Evolutionary conservation across 257 asterid genomes (phyloP), one percentile per base, ranked within the genome.

Genomic region (Gynochthodes officinalis): DNA sequence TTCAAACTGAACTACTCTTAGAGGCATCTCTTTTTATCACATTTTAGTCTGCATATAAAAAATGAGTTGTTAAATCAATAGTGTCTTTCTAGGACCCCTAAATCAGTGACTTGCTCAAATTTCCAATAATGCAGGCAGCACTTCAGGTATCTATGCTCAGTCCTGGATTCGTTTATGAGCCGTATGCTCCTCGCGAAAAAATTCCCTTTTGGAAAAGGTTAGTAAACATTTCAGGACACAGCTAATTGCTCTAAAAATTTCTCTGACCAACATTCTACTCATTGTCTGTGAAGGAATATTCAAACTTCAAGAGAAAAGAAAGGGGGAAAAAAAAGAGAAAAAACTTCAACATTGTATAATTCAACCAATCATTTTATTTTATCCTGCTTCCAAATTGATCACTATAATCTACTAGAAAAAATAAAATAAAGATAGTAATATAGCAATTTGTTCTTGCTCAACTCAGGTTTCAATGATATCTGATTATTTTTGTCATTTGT

Each of bases 151-250:
- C 97, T 57, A 74, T 88, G 85, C 69, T 79, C 64, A 93, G 96
- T 76, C 96, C 97, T 77, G 98, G 98, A 70, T 72, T 90, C 68
- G 79, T 93, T 7, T 83, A 79, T 49, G 98, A 93, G 79, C 98
- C 97, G 69, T 93, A 93, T 86, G 79, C 92, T 54, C 79, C 84
- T 61, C 87, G 88, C 52, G 96, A 88, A 52, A 82, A 85, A 52
- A 78, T 89, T 66, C 73, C 97, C 25, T 90, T 93, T 73, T 89
- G 77, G 91, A 73, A 63, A 75, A 87, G 98, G 98, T 90, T 72
- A 73, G 91, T 60, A 61, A 75, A 48, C 46, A 63, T 53, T 54
- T 67, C 28, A 42, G 16, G 25, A 25, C 15, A 7, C 13, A 63
- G 28, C 60, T 35, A 48, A 71, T 54, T 77, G 25, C 64, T 78